Evolutionary conservation across 805 yeast genomes (phyloP), one percentile per base, ranked within the genome.

Genomic region (Saturnispora dispora): DNA sequence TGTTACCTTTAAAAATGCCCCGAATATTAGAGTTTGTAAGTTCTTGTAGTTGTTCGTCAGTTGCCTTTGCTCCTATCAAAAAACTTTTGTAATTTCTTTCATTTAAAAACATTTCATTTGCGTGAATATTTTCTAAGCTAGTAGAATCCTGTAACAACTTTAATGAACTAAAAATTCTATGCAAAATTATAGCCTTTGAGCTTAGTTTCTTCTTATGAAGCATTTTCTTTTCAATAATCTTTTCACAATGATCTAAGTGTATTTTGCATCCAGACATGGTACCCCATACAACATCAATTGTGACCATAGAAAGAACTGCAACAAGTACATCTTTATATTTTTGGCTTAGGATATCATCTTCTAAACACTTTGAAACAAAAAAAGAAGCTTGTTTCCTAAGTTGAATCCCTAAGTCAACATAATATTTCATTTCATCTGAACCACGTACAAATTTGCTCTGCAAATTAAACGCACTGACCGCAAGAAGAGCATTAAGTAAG

Each of bases 281-380:
- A 3, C 96, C 96, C 88, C 95, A 85, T 15, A 87, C 90, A 48
- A 87, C 82, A 67, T 88, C 96, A 48, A 88, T 85, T 6, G 90
- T 82, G 46, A 83, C 87, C 95, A 88, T 86, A 2, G 93, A 82
- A 63, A 88, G 73, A 22, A 86, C 82, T 0, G 95, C 93, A 47
- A 88, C 85, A 27, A 88, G 64, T 4, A 87, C 85, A 62, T 88
- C 96, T 62, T 88, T 88, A 64, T 88, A 88, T 63, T 85, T 84
- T 60, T 85, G 87, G 50, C 54, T 69, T 57, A 71, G 73, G 52
- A 71, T 75, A 61, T 73, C 81, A 64, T 60, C 77, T 54, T 62
- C 76, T 61, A 78, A 67, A 60, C 88, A 79, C 50, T 74, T 71
- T 56, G 79, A 77, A 45, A 88, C 74, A 63, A 84, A 85, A 35